Base-by-base conservation (phyloP, 805 yeast genomes). In the Myxozyma sirexii region DNA sequence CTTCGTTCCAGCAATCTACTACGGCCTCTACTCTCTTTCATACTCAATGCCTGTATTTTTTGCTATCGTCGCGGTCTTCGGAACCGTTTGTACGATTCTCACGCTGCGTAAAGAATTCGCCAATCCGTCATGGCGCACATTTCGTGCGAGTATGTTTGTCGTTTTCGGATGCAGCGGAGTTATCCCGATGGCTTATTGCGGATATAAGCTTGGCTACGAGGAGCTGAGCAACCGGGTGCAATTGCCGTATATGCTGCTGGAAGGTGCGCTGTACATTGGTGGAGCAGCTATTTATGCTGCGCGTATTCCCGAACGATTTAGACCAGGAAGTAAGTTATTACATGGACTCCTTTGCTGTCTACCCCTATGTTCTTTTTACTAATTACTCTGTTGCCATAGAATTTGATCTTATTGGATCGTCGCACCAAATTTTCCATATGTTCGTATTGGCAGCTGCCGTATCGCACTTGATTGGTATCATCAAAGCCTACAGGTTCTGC, bases 231-330 rank as follows among this genome's bases (percentile, higher is more conserved):
- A 68, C 1, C 75, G 92, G 51, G 76, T 86, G 7, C 84, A 84
- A 24, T 73, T 88, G 21, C 71, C 71, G 19, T 90, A 87, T 85
- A 76, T 91, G 13, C 65, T 85, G 0, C 64, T 78, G 7, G 97
- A 90, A 72, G 97, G 90, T 0, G 69, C 82, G 1, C 82, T 87
- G 45, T 92, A 91, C 72, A 87, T 90, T 2, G 65, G 76, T 5
- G 97, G 97, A 0, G 97, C 97, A 0, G 77, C 79, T 1, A 72
- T 92, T 54, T 91, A 91, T 71, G 97, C 96, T 0, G 71, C 79
- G 24, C 77, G 97, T 60, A 72, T 88, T 35, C 97, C 97, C 0
- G 97, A 91, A 70, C 77, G 87, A 50, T 76, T 77, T 43, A 66
- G 65, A 4, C 89, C 90, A 0, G 91, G 91, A 0, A 71, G 59